Percentiles rank a stretch among this genome's conserved stretches.
Evolutionary conservation across 1,284 basidiomycete species (phyloP).

Genomic region (Malassezia sp.): DNA sequence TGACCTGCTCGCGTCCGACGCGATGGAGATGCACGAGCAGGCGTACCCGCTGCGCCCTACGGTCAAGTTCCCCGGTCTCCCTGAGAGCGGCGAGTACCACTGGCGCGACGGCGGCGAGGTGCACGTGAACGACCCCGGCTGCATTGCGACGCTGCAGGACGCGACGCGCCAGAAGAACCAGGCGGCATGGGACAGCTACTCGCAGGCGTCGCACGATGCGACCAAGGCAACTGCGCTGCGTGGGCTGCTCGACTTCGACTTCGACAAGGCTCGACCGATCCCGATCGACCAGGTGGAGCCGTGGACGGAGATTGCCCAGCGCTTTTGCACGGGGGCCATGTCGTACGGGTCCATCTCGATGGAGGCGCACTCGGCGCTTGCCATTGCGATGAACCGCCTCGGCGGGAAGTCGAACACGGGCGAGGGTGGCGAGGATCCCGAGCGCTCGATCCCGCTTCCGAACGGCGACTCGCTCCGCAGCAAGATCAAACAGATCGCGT

Average conservation of each 20-base stretch:
- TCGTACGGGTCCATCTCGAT: constrained; percentile 44
- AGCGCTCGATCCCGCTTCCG: constrained; percentile 41
- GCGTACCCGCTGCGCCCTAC: constrained; percentile 38
- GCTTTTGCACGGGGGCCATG: constrained; percentile 45
- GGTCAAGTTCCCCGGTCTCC: constrained; percentile 29
- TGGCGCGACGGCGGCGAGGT: constrained; percentile 42
- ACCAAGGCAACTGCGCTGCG: constrained; percentile 37
- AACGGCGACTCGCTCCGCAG: constrained; percentile 43
- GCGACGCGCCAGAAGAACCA: constrained; percentile 41
- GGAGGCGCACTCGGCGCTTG: constrained; percentile 40
- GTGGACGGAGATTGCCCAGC: constrained; percentile 44
- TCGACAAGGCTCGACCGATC: constrained; percentile 31
- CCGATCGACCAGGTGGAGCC: constrained; percentile 45
- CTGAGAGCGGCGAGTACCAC: constrained; percentile 43
- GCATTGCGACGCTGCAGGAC: constrained; percentile 42
- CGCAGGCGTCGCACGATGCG: constrained; percentile 35
- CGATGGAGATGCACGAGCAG: constrained; percentile 42
- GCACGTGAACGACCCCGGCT: constrained; percentile 40
- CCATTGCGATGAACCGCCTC: constrained; percentile 44
- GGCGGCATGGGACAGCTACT: constrained; percentile 36
- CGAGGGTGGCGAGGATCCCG: constrained; percentile 43
- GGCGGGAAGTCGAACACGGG: constrained; percentile 44
- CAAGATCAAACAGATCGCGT: constrained; percentile 45
- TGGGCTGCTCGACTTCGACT: constrained; percentile 40
- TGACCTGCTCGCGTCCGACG: constrained; percentile 36